Base-by-base conservation (phyloP, 2,329 filamentous ascomycete genomes). In the Fusarium musae region DNA sequence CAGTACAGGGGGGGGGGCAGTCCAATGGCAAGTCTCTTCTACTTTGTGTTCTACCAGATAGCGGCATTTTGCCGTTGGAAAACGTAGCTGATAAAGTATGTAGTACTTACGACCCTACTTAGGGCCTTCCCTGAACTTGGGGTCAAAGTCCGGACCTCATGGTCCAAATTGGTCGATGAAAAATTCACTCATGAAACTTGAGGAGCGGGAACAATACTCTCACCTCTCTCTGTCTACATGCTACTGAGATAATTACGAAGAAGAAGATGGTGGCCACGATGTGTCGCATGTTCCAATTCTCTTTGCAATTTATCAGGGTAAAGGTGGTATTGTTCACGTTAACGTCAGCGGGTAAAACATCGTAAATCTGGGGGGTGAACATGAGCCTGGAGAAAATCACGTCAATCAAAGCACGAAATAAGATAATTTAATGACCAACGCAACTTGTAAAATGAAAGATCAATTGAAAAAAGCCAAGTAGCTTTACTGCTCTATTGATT, bases 361-460 rank as follows among this genome's bases (percentile, higher is more conserved):
- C 0, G 3, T 9, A 26, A 19, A 26, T 9, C 6, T 19, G 8
- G 11, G 9, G 6, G 5, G 5, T 11, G 4, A 12, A 12, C 7
- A 17, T 26, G 16, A 26, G 8, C 17, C 8, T 11, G 8, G 23
- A 28, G 17, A 46, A 13, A 19, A 46, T 8, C 11, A 17, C 4
- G 11, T 44, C 16, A 11, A 26, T 9, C 17, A 3, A 30, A n/a
- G 6, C 19, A 12, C 7, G 13, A 13, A 21, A 30, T 4, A 16
- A n/a, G 6, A 11, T 30, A 21, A 30, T 30, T 30, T 10, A 6
- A 46, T 28, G 21, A 4, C 17, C 12, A 28, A 9, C 17, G 19
- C 10, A n/a, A 49, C 28, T 30, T 21, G 9, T 47, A 6, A 12
- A 9, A 17, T 49, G 9, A 17, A 12, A 6, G 15, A n/a, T n/a